A percentile compares a stretch with the other conserved stretches of the same genome.
Conservation (phyloP, 345 rosid genomes). For the Salix arbutifolia region DNA sequence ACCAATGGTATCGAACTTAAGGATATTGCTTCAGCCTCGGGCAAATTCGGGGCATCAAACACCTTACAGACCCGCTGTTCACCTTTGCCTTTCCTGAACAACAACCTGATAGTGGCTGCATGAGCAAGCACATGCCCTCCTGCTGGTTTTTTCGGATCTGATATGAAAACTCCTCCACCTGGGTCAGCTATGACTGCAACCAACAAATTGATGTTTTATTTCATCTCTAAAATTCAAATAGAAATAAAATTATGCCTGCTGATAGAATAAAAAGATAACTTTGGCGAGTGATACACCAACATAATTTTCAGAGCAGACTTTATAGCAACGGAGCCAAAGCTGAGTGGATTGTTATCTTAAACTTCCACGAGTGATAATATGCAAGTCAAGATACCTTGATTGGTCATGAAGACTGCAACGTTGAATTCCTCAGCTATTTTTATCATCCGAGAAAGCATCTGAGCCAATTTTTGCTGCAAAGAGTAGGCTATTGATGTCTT, state of each 20-base stretch:
- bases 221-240: not conserved
- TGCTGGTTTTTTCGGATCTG: conserved; percentile 88
- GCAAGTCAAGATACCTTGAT: conserved; percentile 52
- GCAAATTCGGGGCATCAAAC: conserved; percentile 89
- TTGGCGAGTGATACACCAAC: not conserved
- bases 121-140: conserved; percentile 89
- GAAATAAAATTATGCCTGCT: not conserved
- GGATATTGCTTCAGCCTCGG: conserved; percentile 97
- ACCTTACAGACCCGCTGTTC: conserved; percentile 84
- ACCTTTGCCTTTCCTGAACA: conserved; percentile 94
- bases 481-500: conserved; percentile 9
- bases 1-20: conserved; percentile 8
- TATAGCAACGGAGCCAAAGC: not conserved
- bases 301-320: not conserved
- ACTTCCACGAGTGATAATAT: not conserved
- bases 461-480: conserved; percentile 89
- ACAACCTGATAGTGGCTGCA: conserved; percentile 78
- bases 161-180: conserved; percentile 80
- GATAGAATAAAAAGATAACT: not conserved
- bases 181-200: conserved; percentile 78
- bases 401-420: conserved; percentile 89
- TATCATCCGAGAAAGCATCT: conserved; percentile 73
- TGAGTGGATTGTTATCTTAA: not conserved
- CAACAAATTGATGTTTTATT: conserved; percentile 12
- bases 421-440: conserved; percentile 94